Base-by-base conservation (phyloP, 2,329 filamentous ascomycete genomes). In the Xylaria sp. region DNA sequence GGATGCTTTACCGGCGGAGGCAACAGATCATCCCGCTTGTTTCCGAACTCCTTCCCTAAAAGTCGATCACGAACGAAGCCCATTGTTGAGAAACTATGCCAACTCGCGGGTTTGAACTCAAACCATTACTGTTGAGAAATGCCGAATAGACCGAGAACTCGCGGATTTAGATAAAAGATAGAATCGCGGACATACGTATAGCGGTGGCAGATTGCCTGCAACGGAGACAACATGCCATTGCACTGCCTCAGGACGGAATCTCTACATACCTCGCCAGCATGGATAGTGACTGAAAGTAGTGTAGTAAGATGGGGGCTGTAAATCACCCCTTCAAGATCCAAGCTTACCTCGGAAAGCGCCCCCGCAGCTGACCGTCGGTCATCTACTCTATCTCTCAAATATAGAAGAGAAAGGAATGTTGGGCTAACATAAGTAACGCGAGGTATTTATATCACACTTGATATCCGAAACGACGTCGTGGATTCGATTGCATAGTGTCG, bases 51-150 rank as follows among this genome's bases (percentile, higher is more conserved):
- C 18, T 34, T 53, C 30, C 18, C n/a, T 18, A 34, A 34, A 32
- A 53, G 28, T 20, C 50, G 50, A 30, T 34, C 30, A 34, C 50
- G 50, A 53, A 53, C 34, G 30, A 34, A 53, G 30, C 30, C 50
- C 50, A 53, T 53, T 53, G 15, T 53, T 20, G 30, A 32, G 18
- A 32, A 30, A n/a, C 15, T 18, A 30, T 3, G 46, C 25, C 25
- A 50, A 50, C 6, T 30, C 13, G 2, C 25, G 15, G 12, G 7
- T 20, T 20, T n/a, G 3, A 53, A 23, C 28, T 53, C 50, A 52
- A n/a, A 9, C 8, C 13, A 34, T 20, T 9, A 5, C 34, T 13
- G 20, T 34, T 30, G 46, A 50, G 15, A 25, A 50, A 30, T 23
- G 45, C 13, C 20, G 15, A 30, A 28, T 50, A 12, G 15, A 25